Percentiles rank a stretch among this genome's conserved stretches.
These are phyloP conservation scores for Rhododendron griersonianum DNA, from an alignment of 148 eudicot genomes.

Conservation along the genomic window DNA sequence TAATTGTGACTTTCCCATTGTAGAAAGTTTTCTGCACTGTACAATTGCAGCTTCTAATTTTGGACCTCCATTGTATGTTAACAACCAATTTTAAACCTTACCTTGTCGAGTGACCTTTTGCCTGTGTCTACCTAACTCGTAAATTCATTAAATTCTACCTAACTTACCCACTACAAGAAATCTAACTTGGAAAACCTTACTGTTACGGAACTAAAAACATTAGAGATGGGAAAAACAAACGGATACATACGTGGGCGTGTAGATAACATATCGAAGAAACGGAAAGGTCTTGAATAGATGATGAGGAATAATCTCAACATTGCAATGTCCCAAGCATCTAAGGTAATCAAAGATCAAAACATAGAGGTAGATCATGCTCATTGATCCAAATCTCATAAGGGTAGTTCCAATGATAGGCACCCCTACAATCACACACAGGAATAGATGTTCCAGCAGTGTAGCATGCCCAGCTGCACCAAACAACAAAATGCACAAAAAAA, in stretches of 20 bases:
- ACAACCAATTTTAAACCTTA: neutral
- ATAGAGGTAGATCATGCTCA: slow-evolving; percentile 38
- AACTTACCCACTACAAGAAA: neutral
- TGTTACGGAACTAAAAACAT: neutral
- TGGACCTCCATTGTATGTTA: neutral
- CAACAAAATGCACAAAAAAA: neutral
- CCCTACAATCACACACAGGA: slow-evolving; percentile 36
- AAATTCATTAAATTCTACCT: neutral
- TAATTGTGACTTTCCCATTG: neutral
- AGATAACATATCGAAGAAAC: slow-evolving; percentile 32
- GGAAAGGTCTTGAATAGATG: slow-evolving; percentile 34
- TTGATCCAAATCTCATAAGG: slow-evolving; percentile 46
- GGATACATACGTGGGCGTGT: slow-evolving; percentile 47
- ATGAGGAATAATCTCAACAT: slow-evolving; percentile 44
- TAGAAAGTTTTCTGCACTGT: neutral
- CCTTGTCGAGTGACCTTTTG: neutral
- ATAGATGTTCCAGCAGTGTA: slow-evolving; percentile 45
- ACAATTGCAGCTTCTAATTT: neutral
- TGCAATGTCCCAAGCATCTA: slow-evolving; percentile 49
- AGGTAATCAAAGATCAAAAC: slow-evolving; percentile 47
- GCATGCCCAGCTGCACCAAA: slow-evolving; percentile 53
- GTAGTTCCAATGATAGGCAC: slow-evolving; percentile 38
- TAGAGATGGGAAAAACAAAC: neutral
- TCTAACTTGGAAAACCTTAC: neutral
- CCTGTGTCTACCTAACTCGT: neutral